Evolutionary conservation across 345 rosid genomes (phyloP).

Genomic region (Ceriops tagal): DNA sequence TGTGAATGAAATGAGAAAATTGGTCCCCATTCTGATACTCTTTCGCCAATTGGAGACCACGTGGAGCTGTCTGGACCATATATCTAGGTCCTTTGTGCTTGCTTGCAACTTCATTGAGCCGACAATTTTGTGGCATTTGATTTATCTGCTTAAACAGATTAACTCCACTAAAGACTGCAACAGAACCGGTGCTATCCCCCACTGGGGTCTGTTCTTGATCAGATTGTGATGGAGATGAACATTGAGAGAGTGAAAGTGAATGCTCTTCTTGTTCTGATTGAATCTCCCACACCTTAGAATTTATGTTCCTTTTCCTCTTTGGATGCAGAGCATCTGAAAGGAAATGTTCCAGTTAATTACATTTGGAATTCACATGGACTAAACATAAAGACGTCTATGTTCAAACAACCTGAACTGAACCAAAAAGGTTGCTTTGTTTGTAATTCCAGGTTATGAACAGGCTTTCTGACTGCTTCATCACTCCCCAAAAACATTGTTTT

Average conservation of each 20-base stretch:
- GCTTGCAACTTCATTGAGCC: constrained; percentile 17
- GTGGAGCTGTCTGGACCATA: constrained; percentile 19
- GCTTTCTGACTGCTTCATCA: constrained; percentile 14
- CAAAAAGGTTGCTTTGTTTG: constrained; percentile 30
- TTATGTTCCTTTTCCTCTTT: constrained; percentile 38
- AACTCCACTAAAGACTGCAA: constrained; percentile 30
- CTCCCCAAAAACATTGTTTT: constrained; percentile 13
- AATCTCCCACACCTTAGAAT: constrained; percentile 37
- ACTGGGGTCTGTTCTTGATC: constrained; percentile 56
- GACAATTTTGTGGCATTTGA: constrained; percentile 27
- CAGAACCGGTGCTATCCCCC: constrained; percentile 25
- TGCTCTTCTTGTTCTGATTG: constrained; percentile 68
- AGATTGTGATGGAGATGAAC: constrained; percentile 68
- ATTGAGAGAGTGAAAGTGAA: constrained; percentile 60
- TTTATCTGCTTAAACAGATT: constrained; percentile 38
- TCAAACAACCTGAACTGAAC: constrained; percentile 37
- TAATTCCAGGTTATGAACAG: constrained; percentile 22
- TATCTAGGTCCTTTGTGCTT: constrained; percentile 27
- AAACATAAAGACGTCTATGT: neutral
- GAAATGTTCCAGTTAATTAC: neutral
- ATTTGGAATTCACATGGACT: neutral
- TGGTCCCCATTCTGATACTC: constrained; percentile 31
- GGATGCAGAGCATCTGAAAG: constrained; percentile 34
- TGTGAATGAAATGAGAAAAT: constrained; percentile 17
- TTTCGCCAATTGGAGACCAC: constrained; percentile 20